Conservation (phyloP, 192 early-diverging fungal genomes). For the Kickxella alabastrina region DNA sequence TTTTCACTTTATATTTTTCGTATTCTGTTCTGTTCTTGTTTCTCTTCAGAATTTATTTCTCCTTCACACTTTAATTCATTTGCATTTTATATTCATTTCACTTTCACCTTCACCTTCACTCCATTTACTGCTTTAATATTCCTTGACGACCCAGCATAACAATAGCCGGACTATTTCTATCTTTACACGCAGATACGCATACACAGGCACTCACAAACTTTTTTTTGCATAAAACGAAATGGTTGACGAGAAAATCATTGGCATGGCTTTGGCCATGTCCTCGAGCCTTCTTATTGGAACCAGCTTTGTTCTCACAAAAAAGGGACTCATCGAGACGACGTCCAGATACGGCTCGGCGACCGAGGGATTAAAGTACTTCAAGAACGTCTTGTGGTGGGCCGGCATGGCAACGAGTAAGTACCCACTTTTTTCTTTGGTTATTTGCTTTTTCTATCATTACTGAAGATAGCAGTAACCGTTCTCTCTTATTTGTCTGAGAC, state of each 20-base stretch:
- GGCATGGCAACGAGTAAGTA: conserved; percentile 67
- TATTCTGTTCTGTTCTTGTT: no score
- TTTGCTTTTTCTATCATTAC: no score
- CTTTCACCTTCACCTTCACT: no score
- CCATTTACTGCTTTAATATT: no score
- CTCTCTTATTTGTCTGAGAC: no score
- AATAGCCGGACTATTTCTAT: no score
- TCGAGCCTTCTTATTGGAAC: conserved; percentile 88
- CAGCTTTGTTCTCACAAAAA: conserved; percentile 92
- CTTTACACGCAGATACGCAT: background rate
- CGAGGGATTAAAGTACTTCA: conserved; percentile 76
- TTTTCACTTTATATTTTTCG: no score
- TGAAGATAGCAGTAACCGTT: no score
- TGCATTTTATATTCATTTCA: no score
- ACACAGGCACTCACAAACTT: background rate
- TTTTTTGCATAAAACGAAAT: conserved; percentile 11
- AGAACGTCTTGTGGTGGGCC: conserved; percentile 86
- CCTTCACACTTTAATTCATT: no score
- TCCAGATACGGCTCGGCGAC: conserved; percentile 63
- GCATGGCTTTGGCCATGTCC: conserved; percentile 81
- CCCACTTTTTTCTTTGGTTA: conserved; percentile 18
- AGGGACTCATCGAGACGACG: conserved; percentile 80
- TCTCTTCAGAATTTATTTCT: no score
- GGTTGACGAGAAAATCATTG: conserved; percentile 76
- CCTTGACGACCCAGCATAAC: no score